Conservation (phyloP, 2,329 filamentous ascomycete species). For the Aphanoascus verrucosus region DNA sequence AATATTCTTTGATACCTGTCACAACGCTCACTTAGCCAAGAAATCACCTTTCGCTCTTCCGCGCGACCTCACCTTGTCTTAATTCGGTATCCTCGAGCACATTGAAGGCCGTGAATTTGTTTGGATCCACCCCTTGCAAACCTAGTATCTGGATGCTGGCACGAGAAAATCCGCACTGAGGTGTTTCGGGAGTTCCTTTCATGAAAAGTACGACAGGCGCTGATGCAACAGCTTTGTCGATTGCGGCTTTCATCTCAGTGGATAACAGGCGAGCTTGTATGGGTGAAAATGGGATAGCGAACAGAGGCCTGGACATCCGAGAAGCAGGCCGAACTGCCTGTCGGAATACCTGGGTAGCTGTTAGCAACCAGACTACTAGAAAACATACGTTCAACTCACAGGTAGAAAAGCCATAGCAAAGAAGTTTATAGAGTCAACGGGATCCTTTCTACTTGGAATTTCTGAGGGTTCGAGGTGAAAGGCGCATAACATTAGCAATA, state of each 20-base stretch:
- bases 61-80: slow-evolving; percentile 53
- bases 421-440: too few species aligned
- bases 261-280: slow-evolving; percentile 50
- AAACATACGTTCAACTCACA: neutral
- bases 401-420: neutral
- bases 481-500: too few species aligned
- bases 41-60: neutral
- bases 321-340: neutral
- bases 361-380: neutral
- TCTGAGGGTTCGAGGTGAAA: too few species aligned
- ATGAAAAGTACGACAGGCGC: slow-evolving; percentile 96
- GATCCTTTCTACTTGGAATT: too few species aligned
- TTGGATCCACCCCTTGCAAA: slow-evolving; percentile 85
- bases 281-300: slow-evolving; percentile 2
- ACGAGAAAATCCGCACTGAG: slow-evolving; percentile 93
- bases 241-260: slow-evolving; percentile 65
- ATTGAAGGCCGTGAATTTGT: slow-evolving; percentile 97
- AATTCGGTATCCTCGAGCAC: slow-evolving; percentile 86
- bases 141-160: slow-evolving; percentile 92
- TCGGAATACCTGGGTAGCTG: neutral
- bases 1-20: slow-evolving; percentile 94
- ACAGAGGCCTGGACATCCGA: neutral
- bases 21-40: neutral
- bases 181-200: slow-evolving; percentile 95
- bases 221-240: slow-evolving; percentile 78